Conservation (phyloP, 495 filamentous ascomycete genomes). For the Pyronema domesticum region DNA sequence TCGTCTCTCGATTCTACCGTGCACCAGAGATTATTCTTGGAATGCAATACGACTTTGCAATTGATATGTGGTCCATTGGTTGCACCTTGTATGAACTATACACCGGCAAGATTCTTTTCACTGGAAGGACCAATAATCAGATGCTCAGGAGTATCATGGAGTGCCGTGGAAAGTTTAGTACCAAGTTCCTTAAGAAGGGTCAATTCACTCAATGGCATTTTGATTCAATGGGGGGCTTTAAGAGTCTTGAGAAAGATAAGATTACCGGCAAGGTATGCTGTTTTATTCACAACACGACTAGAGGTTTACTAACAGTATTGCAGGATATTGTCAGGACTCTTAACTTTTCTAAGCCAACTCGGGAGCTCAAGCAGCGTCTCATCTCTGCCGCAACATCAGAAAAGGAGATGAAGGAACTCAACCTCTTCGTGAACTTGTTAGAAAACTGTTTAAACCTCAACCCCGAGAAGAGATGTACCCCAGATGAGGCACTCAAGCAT, state of each 20-base stretch:
- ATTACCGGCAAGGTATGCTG: constrained; percentile 54
- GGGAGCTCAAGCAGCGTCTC: constrained; percentile 64
- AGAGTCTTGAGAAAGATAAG: constrained; percentile 70
- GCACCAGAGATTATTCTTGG: constrained; percentile 94
- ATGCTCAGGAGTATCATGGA: constrained; percentile 95
- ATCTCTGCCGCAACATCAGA: constrained; percentile 57
- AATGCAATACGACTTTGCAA: constrained; percentile 81
- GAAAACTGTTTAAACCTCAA: constrained; percentile 77
- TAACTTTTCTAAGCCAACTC: constrained; percentile 59
- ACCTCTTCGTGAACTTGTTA: constrained; percentile 66
- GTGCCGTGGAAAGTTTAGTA: constrained; percentile 78
- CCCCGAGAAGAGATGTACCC: constrained; percentile 80
- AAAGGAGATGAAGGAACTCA: constrained; percentile 57
- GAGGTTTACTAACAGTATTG: constrained; percentile 8
- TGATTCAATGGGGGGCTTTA: constrained; percentile 71
- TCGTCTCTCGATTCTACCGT: constrained; percentile 91
- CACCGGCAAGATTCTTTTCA: constrained; percentile 94
- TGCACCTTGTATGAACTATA: constrained; percentile 94
- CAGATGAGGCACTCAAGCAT: constrained; percentile 72
- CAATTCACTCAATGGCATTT: constrained; percentile 61
- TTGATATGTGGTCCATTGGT: constrained; percentile 94
- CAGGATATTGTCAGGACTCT: constrained; percentile 50
- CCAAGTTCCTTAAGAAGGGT: constrained; percentile 67
- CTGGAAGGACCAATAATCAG: constrained; percentile 87
- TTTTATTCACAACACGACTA: background rate